These are phyloP conservation scores for Lasiosphaeria hispida DNA, from an alignment of 495 filamentous ascomycete species.

Conservation along the genomic window DNA sequence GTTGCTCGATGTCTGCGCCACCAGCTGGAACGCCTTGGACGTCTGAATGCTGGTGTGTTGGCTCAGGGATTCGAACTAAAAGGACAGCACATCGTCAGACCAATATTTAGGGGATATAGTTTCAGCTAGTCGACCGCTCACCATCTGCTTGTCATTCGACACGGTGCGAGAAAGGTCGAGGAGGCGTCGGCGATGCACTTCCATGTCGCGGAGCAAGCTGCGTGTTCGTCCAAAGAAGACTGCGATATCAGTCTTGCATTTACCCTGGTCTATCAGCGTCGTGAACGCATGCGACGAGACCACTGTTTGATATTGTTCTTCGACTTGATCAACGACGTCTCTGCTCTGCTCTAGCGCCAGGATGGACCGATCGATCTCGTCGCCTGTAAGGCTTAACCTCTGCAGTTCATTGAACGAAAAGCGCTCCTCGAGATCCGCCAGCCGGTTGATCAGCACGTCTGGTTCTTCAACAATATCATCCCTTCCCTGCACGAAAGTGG, in stretches of 20 bases:
- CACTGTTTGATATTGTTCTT: conserved; percentile 21
- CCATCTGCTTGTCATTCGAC: conserved; percentile 9
- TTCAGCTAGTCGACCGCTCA: neutral
- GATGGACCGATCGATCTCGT: conserved; percentile 37
- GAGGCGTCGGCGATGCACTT: conserved; percentile 9
- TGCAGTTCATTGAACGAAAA: conserved; percentile 42
- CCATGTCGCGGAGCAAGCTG: conserved; percentile 5
- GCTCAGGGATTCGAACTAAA: conserved; percentile 75
- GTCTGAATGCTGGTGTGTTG: conserved; percentile 74
- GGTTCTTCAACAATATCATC: conserved; percentile 4
- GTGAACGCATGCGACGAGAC: conserved; percentile 4
- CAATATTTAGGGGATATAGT: neutral
- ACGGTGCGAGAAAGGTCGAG: neutral
- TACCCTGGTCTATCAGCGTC: conserved; percentile 6
- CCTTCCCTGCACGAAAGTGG: neutral
- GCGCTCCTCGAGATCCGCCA: conserved; percentile 19
- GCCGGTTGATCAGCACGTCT: conserved; percentile 6
- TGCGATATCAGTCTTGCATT: conserved; percentile 1
- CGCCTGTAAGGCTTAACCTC: conserved; percentile 36
- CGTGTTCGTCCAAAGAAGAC: conserved; percentile 5
- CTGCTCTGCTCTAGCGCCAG: conserved; percentile 37
- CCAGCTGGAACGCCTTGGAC: conserved; percentile 63
- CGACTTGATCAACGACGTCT: conserved; percentile 36
- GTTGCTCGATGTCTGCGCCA: conserved; percentile 42
- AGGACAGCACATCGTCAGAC: neutral